Evolutionary conservation across 2,329 filamentous ascomycete genomes (phyloP).

Genomic region (Colletotrichum sp.): DNA sequence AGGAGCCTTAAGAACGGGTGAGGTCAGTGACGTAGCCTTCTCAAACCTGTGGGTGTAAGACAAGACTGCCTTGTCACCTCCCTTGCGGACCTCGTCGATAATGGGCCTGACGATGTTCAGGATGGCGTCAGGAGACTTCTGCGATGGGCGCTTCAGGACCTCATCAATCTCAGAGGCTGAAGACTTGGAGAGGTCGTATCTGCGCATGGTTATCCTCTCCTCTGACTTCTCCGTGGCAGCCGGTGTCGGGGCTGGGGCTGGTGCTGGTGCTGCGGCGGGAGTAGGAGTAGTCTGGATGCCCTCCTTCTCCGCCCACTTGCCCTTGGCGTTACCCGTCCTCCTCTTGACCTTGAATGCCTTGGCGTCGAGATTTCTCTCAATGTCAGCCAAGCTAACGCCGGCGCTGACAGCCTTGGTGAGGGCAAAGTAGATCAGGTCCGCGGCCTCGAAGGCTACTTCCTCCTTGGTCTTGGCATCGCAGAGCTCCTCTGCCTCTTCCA

Average conservation of each 20-base stretch:
- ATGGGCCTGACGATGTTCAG: conserved; percentile 91
- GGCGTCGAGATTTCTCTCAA: conserved; percentile 89
- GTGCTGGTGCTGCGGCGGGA: conserved; percentile 23
- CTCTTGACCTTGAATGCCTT: conserved; percentile 97
- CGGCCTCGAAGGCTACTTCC: conserved; percentile 91
- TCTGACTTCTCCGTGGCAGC: conserved; percentile 37
- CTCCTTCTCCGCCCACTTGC: conserved; percentile 86
- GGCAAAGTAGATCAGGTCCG: conserved; percentile 95
- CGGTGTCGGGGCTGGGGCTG: conserved; percentile 35
- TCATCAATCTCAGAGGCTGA: conserved; percentile 70
- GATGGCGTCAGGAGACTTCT: conserved; percentile 93
- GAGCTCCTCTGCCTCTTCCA: conserved; percentile 96
- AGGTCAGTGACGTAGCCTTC: conserved; percentile 88
- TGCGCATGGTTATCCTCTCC: conserved; percentile 79
- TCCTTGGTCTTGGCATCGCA: conserved; percentile 84
- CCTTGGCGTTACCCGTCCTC: conserved; percentile 92
- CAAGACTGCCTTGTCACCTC: conserved; percentile 87
- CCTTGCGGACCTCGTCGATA: conserved; percentile 81
- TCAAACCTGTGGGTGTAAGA: conserved; percentile 98
- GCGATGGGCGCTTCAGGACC: conserved; percentile 85
- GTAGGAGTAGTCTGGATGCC: conserved; percentile 58
- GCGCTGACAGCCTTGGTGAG: conserved; percentile 86
- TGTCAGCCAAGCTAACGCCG: conserved; percentile 85
- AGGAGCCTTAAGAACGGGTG: conserved; percentile 87
- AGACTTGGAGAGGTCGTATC: conserved; percentile 72